Evolutionary conservation across 2,329 filamentous ascomycete species (phyloP).

Genomic region (Arthroderma sp.): DNA sequence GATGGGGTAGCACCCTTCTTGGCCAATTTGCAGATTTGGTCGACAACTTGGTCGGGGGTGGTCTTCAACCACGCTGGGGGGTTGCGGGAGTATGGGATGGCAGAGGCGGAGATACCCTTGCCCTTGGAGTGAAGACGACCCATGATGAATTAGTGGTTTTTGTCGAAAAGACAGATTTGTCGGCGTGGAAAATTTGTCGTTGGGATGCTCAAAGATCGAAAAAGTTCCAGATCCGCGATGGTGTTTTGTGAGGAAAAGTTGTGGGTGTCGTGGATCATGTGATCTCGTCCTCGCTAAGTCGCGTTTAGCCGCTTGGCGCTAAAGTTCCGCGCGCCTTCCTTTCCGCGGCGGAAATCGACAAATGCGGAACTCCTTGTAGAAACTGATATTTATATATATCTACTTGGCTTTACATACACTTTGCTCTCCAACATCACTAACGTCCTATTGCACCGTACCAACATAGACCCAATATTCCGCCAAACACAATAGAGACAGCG

Average conservation of each 20-base stretch:
- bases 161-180: slow-evolving; percentile 6
- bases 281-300: slow-evolving; percentile 1
- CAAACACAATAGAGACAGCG: slow-evolving; percentile 33
- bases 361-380: no score
- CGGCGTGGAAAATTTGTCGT: background rate
- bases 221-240: background rate
- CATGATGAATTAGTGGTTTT: slow-evolving; percentile 39
- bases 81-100: slow-evolving; percentile 91
- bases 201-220: background rate
- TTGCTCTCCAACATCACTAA: no score
- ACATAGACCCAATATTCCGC: slow-evolving; percentile 35
- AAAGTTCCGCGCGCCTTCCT: no score
- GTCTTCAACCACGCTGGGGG: slow-evolving; percentile 95
- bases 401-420: no score
- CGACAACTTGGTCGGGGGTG: slow-evolving; percentile 94
- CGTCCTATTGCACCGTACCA: slow-evolving; percentile 28
- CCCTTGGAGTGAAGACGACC: slow-evolving; percentile 98
- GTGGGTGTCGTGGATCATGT: slow-evolving; percentile 6
- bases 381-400: no score
- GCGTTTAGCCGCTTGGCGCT: no score
- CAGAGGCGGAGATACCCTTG: slow-evolving; percentile 96
- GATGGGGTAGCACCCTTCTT: slow-evolving; percentile 98
- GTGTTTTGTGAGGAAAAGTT: background rate
- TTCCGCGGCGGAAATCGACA: no score
- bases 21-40: slow-evolving; percentile 98